Evolutionary conservation across 768 basidiomycete genomes (phyloP).

Genomic region (Fibroporia radiculosa): DNA sequence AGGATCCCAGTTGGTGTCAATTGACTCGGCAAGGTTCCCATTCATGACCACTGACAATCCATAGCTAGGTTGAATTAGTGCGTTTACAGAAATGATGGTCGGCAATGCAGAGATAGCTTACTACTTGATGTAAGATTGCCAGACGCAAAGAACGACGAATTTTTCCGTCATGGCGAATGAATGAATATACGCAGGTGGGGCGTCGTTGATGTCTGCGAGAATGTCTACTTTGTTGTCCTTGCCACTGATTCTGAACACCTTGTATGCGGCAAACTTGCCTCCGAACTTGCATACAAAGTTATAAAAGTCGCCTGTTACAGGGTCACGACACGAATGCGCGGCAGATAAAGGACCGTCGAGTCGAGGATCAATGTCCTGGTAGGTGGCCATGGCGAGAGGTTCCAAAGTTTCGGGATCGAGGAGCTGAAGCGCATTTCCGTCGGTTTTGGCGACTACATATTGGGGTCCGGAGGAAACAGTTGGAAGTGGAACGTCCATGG

Average conservation of each 20-base stretch:
- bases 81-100: not conserved
- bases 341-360: constrained; percentile 27
- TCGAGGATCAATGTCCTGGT: constrained; percentile 23
- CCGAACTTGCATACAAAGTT: constrained; percentile 27
- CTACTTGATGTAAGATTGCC: constrained; percentile 19
- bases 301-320: constrained; percentile 27
- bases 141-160: constrained; percentile 29
- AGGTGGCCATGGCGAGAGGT: constrained; percentile 24
- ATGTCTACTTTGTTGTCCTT: constrained; percentile 21
- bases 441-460: constrained; percentile 27
- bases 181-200: constrained; percentile 32
- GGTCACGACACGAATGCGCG: constrained; percentile 32
- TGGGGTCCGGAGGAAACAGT: constrained; percentile 6
- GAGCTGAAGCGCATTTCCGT: constrained; percentile 21
- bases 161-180: constrained; percentile 30
- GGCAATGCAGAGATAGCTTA: constrained; percentile 2
- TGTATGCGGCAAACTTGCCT: constrained; percentile 22
- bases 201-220: constrained; percentile 29
- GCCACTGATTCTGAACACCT: constrained; percentile 25
- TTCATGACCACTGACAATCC: constrained; percentile 22
- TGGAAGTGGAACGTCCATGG: not conserved
- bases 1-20: constrained; percentile 23
- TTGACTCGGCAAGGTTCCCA: constrained; percentile 25
- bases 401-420: constrained; percentile 31
- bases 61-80: not conserved